Conservation (phyloP, 2,329 filamentous ascomycete genomes). For the Colletotrichum limetticola region DNA sequence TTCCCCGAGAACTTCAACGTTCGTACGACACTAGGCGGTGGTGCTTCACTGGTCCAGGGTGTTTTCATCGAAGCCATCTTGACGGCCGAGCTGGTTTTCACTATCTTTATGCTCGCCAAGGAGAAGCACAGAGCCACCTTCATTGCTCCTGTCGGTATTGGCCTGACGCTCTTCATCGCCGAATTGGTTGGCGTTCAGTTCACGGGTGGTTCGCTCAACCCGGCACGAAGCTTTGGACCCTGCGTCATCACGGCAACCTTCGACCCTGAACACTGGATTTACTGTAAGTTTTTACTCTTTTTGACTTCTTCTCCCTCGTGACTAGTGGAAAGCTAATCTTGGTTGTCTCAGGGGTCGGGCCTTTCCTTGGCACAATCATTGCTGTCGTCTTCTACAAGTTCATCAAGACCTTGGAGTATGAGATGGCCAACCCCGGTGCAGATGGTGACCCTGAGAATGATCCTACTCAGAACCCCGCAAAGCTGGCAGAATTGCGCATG, state of each 20-base stretch:
- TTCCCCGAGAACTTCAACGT: conserved; percentile 57
- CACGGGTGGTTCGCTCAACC: conserved; percentile 60
- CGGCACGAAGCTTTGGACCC: conserved; percentile 57
- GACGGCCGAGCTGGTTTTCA: conserved; percentile 59
- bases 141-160: conserved; percentile 60
- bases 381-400: conserved; percentile 51
- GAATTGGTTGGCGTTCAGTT: conserved; percentile 59
- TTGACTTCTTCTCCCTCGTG: conserved; percentile 35
- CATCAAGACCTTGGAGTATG: conserved; percentile 53
- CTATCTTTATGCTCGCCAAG: conserved; percentile 63
- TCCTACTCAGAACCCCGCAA: conserved; percentile 55
- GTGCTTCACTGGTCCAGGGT: conserved; percentile 55
- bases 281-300: conserved; percentile 49
- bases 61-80: conserved; percentile 61
- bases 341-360: conserved; percentile 45
- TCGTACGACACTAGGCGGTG: conserved; percentile 51
- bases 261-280: conserved; percentile 59
- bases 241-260: conserved; percentile 55
- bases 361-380: conserved; percentile 46
- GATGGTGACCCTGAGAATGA: conserved; percentile 56
- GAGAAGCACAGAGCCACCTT: conserved; percentile 61
- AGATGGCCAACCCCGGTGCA: conserved; percentile 59
- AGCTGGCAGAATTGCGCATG: conserved; percentile 42
- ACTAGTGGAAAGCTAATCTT: conserved; percentile 15
- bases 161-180: conserved; percentile 56